phyloP scores from a whole-genome alignment of 1,284 basidiomycete genomes.

The Heterobasidion occidentale region DNA sequence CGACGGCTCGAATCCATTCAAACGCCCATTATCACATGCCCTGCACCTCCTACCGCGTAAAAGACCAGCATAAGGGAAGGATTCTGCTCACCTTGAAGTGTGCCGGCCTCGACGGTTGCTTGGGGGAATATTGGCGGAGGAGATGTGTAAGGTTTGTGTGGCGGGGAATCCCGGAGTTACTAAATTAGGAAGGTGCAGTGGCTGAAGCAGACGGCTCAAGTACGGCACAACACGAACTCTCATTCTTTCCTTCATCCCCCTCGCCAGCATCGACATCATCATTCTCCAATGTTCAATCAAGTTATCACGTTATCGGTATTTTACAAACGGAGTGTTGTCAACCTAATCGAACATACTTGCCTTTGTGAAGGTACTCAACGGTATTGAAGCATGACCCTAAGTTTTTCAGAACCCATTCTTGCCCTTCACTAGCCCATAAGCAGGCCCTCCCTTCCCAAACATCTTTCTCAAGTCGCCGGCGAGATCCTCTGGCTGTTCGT shows the following conservation, averaged over 20 bases:
- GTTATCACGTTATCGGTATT: too few species aligned
- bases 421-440: slow-evolving; percentile 8
- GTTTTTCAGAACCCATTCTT: slow-evolving; percentile 8
- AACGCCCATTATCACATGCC: background rate
- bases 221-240: background rate
- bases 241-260: background rate
- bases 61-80: background rate
- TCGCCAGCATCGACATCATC: background rate
- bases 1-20: background rate
- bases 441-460: slow-evolving; percentile 13
- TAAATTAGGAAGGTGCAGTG: background rate
- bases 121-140: background rate
- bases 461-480: slow-evolving; percentile 16
- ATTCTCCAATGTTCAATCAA: too few species aligned
- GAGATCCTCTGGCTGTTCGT: slow-evolving; percentile 15
- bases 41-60: background rate
- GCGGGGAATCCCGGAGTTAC: background rate
- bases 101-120: slow-evolving; percentile 3
- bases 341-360: background rate
- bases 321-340: too few species aligned
- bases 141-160: background rate
- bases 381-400: background rate
- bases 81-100: slow-evolving; percentile 1
- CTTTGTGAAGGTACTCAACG: background rate
- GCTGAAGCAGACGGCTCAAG: background rate